Evolutionary conservation across 139 green algal species (phyloP), one percentile per base, ranked within the genome.

Genomic region (Gonium pectorale): DNA sequence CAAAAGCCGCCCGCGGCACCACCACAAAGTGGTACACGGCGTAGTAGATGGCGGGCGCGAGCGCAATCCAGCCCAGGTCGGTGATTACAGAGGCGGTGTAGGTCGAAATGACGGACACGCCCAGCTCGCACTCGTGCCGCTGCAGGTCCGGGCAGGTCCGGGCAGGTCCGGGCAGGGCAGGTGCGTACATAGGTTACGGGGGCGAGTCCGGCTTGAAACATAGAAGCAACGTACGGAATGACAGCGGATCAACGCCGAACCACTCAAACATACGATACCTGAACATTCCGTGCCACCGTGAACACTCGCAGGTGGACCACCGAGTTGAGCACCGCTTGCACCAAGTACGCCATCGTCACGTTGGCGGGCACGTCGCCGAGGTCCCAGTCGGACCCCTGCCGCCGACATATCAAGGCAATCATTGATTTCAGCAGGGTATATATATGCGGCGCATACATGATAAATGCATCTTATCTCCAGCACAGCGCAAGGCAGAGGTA

Each of bases 221-320:
- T n/a, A 68, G 29, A 68, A 29, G 31, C n/a, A 43, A 19, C 6
- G 62, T 15, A 41, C 29, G 41, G 9, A 15, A 41, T 6, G 31
- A 40, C 62, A 41, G 31, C 31, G 9, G 62, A 26, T 8, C 62
- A 68, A 6, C 24, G 62, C 31, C n/a, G 4, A 9, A 41, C 31
- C 8, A 29, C 24, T 8, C 62, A 68, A 6, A 68, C 6, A 68
- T 40, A 43, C n/a, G n/a, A 13, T 35, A 73, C 67, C 67, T 73
- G 67, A 38, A 73, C 67, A 3, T 38, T 52, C 67, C 40, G 19
- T 2, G 22, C 35, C 38, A 38, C 26, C n/a, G 67, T 38, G 67
- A 73, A 73, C 22, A 38, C 54, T 2, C 67, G 38, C 24, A 73
- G 67, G 67, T 73, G 67, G 38, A 38, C 54, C 22, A 73, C 67